Evolutionary conservation across 1,284 basidiomycete species (phyloP).

Genomic region (Inonotus obliquus): DNA sequence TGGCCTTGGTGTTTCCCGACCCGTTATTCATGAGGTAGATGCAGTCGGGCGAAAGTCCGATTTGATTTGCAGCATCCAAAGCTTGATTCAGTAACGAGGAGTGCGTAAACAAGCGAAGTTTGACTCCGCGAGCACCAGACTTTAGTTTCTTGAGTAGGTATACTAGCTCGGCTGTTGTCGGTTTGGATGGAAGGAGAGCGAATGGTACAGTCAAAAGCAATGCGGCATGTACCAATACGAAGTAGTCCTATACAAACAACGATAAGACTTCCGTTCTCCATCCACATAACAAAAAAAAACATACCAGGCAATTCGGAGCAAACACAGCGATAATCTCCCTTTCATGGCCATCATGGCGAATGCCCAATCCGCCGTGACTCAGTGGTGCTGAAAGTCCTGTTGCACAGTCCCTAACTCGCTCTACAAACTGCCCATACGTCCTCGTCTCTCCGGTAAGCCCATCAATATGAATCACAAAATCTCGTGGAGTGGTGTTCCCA

Average conservation of each 20-base stretch:
- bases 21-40: conserved; percentile 53
- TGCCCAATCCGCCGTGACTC: conserved; percentile 49
- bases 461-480: conserved; percentile 56
- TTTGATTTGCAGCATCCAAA: conserved; percentile 44
- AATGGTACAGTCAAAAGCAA: conserved; percentile 56
- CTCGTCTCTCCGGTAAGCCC: conserved; percentile 43
- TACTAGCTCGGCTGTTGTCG: conserved; percentile 62
- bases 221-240: conserved; percentile 51
- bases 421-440: conserved; percentile 44
- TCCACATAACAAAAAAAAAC: not conserved
- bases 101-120: conserved; percentile 52
- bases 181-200: conserved; percentile 57
- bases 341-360: conserved; percentile 35
- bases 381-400: conserved; percentile 48
- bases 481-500: conserved; percentile 45
- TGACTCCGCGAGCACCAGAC: conserved; percentile 31
- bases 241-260: conserved; percentile 49
- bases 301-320: conserved; percentile 62
- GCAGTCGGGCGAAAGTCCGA: conserved; percentile 44
- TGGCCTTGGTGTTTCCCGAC: conserved; percentile 28
- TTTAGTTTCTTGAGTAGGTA: conserved; percentile 50
- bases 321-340: conserved; percentile 61
- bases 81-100: conserved; percentile 46
- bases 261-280: too few relatives aligned
- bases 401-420: conserved; percentile 48